Evolutionary conservation across 192 early-diverging fungal genomes (phyloP).

Genomic region (Rhizophlyctis rosea): DNA sequence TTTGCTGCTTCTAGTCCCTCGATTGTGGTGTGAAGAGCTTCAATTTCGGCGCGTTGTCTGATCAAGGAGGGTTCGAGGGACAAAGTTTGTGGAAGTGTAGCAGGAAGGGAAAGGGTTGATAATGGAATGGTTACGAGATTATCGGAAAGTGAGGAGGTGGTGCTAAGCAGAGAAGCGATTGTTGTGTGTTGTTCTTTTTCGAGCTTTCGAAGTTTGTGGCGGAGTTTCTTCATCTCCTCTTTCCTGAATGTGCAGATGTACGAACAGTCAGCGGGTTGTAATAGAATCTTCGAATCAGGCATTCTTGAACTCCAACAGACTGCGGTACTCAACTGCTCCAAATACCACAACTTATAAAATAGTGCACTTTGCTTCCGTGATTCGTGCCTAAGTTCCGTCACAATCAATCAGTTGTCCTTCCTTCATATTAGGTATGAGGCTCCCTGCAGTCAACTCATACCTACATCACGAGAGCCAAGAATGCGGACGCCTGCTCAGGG

Average conservation of each 20-base stretch:
- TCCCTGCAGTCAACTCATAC: too few species aligned
- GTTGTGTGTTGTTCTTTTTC: neutral
- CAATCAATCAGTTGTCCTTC: too few species aligned
- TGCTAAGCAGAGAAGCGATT: neutral
- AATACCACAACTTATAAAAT: neutral
- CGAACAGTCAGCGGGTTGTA: too few species aligned
- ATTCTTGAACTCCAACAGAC: too few species aligned
- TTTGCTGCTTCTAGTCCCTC: neutral
- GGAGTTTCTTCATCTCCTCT: neutral
- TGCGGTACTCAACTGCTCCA: neutral
- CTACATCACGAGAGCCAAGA: neutral
- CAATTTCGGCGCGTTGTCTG: neutral
- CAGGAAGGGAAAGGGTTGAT: neutral
- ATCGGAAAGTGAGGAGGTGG: neutral
- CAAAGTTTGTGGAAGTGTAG: too few species aligned
- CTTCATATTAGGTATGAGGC: too few species aligned
- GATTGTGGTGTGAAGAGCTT: neutral
- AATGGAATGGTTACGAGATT: too few species aligned
- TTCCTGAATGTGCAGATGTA: too few species aligned
- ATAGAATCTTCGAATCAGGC: too few species aligned
- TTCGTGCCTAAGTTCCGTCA: neutral
- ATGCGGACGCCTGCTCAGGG: neutral
- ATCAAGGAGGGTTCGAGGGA: neutral
- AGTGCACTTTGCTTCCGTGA: neutral
- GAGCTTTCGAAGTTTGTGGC: neutral